Evolutionary conservation across 2,329 filamentous ascomycete genomes (phyloP), one percentile per base, ranked within the genome.

Genomic region (Phyllosticta paracitricarpa): DNA sequence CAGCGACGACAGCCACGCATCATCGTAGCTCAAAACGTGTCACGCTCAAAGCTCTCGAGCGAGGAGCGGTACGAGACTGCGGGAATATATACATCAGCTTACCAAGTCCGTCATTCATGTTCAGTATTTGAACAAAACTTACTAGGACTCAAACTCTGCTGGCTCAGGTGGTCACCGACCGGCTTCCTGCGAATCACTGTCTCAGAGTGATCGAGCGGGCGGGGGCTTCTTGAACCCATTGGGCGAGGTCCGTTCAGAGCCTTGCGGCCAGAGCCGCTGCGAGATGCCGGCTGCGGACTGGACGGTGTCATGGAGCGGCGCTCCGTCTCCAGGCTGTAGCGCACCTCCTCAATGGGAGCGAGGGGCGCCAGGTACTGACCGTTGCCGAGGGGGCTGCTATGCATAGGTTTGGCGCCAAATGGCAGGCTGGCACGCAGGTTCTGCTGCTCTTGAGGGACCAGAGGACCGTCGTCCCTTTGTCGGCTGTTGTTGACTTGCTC

Each of bases 391-490:
- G 70, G 69, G 40, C 67, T 69, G 66, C 68, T 73, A 63, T 72
- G 74, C 73, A 73, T 75, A 62, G 71, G 70, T 63, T 71, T 69
- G 3, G 56, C 57, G 8, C 33, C 57, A n/a, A 55, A 57, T 10
- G 53, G 58, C 51, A 61, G n/a, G 52, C 28, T 58, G 26, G 58
- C 53, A 17, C 58, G 51, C 40, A 33, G 56, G 40, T 54, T 51
- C n/a, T 61, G 33, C 30, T 61, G 30, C 33, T 54, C 17, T 22
- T 58, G 40, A 57, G 84, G 84, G 24, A 87, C 73, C 54, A 87
- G 73, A 5, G 84, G 84, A 0, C 82, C 83, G 24, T 84, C 79
- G 61, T 85, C 82, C 61, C 75, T 75, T 62, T 81, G 71, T 68
- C 83, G 83, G 17, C 64, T 56, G 30, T 61, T 57, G 33, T 54